phyloP scores from a whole-genome alignment of 1,284 basidiomycete species.

The Boletus sp. region DNA sequence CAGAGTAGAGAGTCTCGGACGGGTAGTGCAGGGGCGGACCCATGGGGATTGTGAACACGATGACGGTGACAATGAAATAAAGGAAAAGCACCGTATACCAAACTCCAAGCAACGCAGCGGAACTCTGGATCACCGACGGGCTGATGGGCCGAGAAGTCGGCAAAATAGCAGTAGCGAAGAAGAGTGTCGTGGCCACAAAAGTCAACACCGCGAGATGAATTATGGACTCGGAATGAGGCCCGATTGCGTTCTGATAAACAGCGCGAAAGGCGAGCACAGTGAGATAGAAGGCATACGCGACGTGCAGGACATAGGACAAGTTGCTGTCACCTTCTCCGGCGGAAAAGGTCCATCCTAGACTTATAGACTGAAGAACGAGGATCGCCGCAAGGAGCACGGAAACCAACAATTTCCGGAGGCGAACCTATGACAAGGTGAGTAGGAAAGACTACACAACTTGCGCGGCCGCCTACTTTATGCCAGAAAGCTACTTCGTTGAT shows the following conservation, averaged over 20 bases:
- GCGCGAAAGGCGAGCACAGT: slow-evolving; percentile 51
- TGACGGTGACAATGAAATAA: slow-evolving; percentile 29
- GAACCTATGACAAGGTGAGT: slow-evolving; percentile 40
- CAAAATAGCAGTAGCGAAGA: slow-evolving; percentile 51
- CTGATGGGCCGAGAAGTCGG: slow-evolving; percentile 37
- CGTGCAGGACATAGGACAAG: slow-evolving; percentile 46
- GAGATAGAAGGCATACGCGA: slow-evolving; percentile 59
- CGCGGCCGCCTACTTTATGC: slow-evolving; percentile 47
- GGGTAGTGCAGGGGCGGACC: slow-evolving; percentile 76
- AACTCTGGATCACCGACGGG: slow-evolving; percentile 7
- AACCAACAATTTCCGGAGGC: slow-evolving; percentile 52
- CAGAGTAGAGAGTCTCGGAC: slow-evolving; percentile 65
- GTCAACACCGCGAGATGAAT: slow-evolving; percentile 64
- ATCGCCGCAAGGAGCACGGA: slow-evolving; percentile 43
- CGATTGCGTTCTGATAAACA: slow-evolving; percentile 47
- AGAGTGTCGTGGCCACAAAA: slow-evolving; percentile 47
- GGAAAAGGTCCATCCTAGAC: slow-evolving; percentile 49
- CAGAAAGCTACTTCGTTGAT: slow-evolving; percentile 73
- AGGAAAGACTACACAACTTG: neutral
- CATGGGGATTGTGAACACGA: slow-evolving; percentile 58
- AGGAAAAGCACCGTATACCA: slow-evolving; percentile 29
- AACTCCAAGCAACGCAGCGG: slow-evolving; percentile 15
- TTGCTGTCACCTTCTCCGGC: slow-evolving; percentile 36
- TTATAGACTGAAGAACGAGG: slow-evolving; percentile 48
- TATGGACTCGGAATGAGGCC: slow-evolving; percentile 57